Evolutionary conservation across 2,329 filamentous ascomycete genomes (phyloP).

Genomic region (Aspergillus costaricaensis): DNA sequence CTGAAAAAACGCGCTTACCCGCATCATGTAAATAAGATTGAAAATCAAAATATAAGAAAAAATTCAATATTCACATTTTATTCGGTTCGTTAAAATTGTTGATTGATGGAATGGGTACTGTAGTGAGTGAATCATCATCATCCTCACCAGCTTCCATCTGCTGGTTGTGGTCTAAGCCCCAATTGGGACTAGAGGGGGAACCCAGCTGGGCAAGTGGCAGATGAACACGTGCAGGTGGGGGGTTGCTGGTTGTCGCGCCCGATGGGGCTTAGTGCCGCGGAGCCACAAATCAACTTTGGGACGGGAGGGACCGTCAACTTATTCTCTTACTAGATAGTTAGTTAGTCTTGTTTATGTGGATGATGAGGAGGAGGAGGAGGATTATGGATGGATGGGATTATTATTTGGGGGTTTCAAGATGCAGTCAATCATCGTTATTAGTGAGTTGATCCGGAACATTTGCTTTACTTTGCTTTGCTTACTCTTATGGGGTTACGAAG

Average conservation of each 20-base stretch:
- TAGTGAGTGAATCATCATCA: too few relatives aligned
- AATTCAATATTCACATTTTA: too few relatives aligned
- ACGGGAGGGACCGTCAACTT: not conserved
- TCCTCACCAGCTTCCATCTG: not conserved
- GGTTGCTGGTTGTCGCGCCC: not conserved
- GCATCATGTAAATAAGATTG: too few relatives aligned
- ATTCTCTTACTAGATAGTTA: not conserved
- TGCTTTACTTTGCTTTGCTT: not conserved
- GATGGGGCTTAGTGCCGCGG: not conserved
- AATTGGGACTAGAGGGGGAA: not conserved
- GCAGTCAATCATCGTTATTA: too few relatives aligned
- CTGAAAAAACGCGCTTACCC: too few relatives aligned
- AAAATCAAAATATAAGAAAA: too few relatives aligned
- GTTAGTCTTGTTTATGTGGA: not conserved
- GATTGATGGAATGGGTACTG: too few relatives aligned
- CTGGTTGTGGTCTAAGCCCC: not conserved
- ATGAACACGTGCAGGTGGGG: conserved; percentile 17
- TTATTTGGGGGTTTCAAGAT: too few relatives aligned
- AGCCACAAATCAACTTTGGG: not conserved
- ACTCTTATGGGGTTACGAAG: too few relatives aligned
- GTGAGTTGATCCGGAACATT: not conserved
- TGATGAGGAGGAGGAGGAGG: too few relatives aligned
- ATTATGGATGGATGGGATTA: too few relatives aligned
- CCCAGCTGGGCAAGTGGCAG: conserved; percentile 4
- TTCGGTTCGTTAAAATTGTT: too few relatives aligned